A percentile compares a stretch with the other conserved stretches of the same genome.
phyloP scores from a whole-genome alignment of 2,329 filamentous ascomycete genomes.

The Aspergillus sp. region DNA sequence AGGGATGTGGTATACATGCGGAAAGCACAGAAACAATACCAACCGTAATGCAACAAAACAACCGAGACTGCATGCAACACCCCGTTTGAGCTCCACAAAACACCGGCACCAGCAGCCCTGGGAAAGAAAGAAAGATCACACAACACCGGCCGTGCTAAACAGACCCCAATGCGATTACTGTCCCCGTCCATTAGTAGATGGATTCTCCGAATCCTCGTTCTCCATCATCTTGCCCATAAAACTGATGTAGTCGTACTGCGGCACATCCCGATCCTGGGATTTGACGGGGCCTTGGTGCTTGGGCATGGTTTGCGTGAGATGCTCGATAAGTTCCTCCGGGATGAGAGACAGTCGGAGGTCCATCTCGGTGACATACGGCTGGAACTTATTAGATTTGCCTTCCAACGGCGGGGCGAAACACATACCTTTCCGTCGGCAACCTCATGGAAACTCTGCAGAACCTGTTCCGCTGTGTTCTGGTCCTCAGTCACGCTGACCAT shows the following conservation, averaged over 20 bases:
- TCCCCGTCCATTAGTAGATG: constrained; percentile 19
- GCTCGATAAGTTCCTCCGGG: constrained; percentile 94
- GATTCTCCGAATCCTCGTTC: constrained; percentile 26
- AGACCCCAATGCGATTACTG: constrained; percentile 15
- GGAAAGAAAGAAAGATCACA: constrained; percentile 12
- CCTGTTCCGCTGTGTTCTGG: constrained; percentile 97
- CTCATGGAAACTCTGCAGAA: constrained; percentile 96
- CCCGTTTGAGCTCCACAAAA: constrained; percentile 24
- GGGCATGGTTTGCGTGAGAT: constrained; percentile 85
- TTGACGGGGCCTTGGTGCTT: constrained; percentile 70
- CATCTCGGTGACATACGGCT: constrained; percentile 96
- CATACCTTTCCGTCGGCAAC: constrained; percentile 89
- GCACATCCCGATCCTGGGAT: constrained; percentile 79
- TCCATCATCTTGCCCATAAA: constrained; percentile 90
- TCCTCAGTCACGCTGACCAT: constrained; percentile 99
- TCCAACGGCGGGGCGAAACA: not conserved
- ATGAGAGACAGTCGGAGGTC: constrained; percentile 93
- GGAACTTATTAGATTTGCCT: constrained; percentile 11
- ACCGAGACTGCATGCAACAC: constrained; percentile 15
- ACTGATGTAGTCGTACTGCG: constrained; percentile 92
- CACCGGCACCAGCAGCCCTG: constrained; percentile 20
- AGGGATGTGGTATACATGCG: not conserved
- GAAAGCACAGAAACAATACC: not conserved
- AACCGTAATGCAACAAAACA: constrained; percentile 17
- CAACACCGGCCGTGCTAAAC: constrained; percentile 11